Base-by-base conservation (phyloP, 495 filamentous ascomycete genomes). In the Daldinia caldariorum region DNA sequence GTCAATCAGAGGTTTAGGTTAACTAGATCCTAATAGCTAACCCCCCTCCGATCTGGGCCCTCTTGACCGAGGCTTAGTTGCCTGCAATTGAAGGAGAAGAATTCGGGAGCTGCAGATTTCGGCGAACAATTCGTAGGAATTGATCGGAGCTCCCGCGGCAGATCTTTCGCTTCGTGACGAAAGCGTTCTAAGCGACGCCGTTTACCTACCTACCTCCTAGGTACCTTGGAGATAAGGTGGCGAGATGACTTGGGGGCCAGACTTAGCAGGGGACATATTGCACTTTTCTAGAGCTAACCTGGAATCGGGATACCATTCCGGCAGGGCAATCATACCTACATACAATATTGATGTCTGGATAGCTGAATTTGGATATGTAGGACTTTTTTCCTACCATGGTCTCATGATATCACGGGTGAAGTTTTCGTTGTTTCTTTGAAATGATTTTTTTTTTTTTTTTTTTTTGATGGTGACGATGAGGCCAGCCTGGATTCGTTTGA, bases 201-300 rank as follows among this genome's bases (percentile, higher is more conserved):
- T 31, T 26, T 26, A 26, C 26, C 26, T 26, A 3, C 26, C 26
- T 26, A 3, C 26, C 26, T 26, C 26, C 26, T 26, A 26, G 1
- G 1, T 53, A 26, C 20, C 22, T 0, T 16, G 34, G n/a, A 50
- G 63, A 49, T 43, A 20, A 8, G 26, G 43, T 67, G 58, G 58
- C 53, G 53, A 59, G 66, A 32, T 6, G 13, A 0, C 35, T 71
- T 71, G 68, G 68, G 68, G 68, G 68, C 68, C 58, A 38, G 50
- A 29, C 50, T 38, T 56, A 41, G 29, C 18, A 47, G 58, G 14
- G 18, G 57, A 58, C 13, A 47, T 49, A 70, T 57, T 60, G 43
- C 41, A 61, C 39, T n/a, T 61, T 61, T 43, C 58, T n/a, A 5
- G 26, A 38, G 34, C 62, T 37, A 64, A 26, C 22, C 45, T 49